Evolutionary conservation across 345 rosid species (phyloP), one percentile per base, ranked within the genome.

Genomic region (Anastatica hierochuntica): DNA sequence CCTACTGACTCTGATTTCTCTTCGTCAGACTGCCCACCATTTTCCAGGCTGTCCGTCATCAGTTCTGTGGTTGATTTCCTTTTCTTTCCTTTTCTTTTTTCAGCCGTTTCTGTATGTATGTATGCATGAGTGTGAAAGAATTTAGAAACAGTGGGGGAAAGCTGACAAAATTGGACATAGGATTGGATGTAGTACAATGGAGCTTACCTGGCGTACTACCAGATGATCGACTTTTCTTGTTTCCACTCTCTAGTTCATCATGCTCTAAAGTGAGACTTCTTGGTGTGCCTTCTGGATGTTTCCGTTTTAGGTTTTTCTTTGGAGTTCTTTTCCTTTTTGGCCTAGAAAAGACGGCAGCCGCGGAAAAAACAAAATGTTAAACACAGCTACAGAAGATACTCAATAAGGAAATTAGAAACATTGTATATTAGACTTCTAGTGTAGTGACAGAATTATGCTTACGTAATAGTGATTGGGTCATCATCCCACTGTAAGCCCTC

Each of bases 311-410:
- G 63, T 66, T 70, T 63, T 79, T 88, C 84, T 78, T 87, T 29
- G 95, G 94, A 39, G 90, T 92, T 78, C 95, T 79, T 80, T 77
- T 83, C 41, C 83, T 77, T 72, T 83, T 85, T 31, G 69, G 74
- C 60, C 97, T 92, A 46, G 43, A 49, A 60, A 44, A 15, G 29
- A 52, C 37, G 47, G 40, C 21, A 49, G 53, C 35, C 45, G 3
- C 5, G 45, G 30, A n/a, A 14, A 53, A 50, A 54, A 12, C 7
- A 43, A 46, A 49, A 33, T 26, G 34, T 19, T 43, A 24, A 49
- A 49, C 46, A 49, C 14, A 30, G 43, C 34, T 49, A 45, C 48
- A 35, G 34, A 43, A 43, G 35, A 37, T 29, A 14, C 3, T 2
- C 24, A 36, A 38, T 17, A 36, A 30, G n/a, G 8, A 10, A 54